Base-by-base conservation (phyloP, 2,329 filamentous ascomycete genomes). In the Dactylellina drechsleri region DNA sequence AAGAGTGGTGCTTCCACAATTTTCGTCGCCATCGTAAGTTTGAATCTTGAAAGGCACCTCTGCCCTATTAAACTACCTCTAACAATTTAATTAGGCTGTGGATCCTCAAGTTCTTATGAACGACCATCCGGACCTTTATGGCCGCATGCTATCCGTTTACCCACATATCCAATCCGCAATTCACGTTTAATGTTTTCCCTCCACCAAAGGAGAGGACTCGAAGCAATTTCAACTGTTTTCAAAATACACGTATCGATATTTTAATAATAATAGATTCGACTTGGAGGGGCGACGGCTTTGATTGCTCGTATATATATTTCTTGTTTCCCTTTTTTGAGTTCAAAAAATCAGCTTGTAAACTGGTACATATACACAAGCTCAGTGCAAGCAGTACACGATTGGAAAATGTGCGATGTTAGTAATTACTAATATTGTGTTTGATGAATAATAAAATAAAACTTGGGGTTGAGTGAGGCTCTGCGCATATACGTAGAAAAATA, bases 1-100 rank as follows among this genome's bases (percentile, higher is more conserved):
- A 90, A 90, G 77, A 93, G 90, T 79, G 94, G 94, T n/a, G 88
- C 96, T 77, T 91, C 96, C 78, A 96, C 93, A 0, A 91, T 97
- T 76, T 97, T 97, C 79, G 92, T 97, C 0, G 93, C 92, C 1
- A 86, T 85, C 81, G 87, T 86, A 1, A 89, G 87, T 86, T n/a
- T 20, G n/a, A 16, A 16, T 3, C 12, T 10, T 18, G 18, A 12
- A 50, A 2, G 13, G 4, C 18, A 8, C 13, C 16, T 16, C 6
- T 49, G 16, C 13, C 67, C 61, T 43, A 66, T n/a, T n/a, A n/a
- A 45, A 45, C 41, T 66, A 3, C 68, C 65, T 62, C 59, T 70
- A 59, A 45, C 18, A 26, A n/a, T 47, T 12, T 10, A 20, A n/a
- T 0, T 84, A 86, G 53, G 88, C 87, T 0, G 90, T 88, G 86